Conservation (phyloP, 2,329 filamentous ascomycete genomes). For the Dactylonectria estremocensis region DNA sequence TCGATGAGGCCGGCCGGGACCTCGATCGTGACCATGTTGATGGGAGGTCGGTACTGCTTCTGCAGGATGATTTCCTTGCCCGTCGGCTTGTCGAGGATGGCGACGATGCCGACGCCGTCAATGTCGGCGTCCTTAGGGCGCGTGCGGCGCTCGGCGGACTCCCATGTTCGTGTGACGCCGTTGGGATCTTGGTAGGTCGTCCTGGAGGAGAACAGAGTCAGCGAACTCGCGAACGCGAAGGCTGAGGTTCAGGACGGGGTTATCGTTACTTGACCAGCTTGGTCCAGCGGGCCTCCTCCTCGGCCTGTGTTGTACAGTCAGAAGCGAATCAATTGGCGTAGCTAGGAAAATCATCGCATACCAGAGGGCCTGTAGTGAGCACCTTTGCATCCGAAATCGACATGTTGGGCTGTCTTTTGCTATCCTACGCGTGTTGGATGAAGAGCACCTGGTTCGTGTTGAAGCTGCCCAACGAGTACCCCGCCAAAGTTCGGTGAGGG, state of each 20-base stretch:
- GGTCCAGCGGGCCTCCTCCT: constrained; percentile 72
- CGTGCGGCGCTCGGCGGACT: constrained; percentile 80
- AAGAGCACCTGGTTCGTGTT: constrained; percentile 26
- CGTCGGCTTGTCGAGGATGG: constrained; percentile 71
- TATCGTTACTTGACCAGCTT: constrained; percentile 68
- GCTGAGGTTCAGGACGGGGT: background rate
- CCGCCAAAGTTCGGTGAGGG: constrained; percentile 40
- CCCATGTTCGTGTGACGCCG: constrained; percentile 75
- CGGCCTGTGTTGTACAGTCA: constrained; percentile 54
- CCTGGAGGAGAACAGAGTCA: constrained; percentile 52
- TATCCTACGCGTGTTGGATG: constrained; percentile 1
- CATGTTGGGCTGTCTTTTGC: constrained; percentile 51
- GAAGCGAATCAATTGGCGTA: background rate
- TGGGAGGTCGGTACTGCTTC: constrained; percentile 77
- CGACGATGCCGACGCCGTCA: constrained; percentile 82
- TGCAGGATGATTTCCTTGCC: constrained; percentile 74
- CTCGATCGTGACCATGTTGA: constrained; percentile 73
- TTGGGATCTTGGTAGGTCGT: constrained; percentile 76
- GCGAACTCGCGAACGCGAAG: constrained; percentile 2
- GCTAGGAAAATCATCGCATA: constrained; percentile 44
- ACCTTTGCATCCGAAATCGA: constrained; percentile 61
- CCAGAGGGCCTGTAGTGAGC: constrained; percentile 61
- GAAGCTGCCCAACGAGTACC: constrained; percentile 18
- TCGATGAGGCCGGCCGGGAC: constrained; percentile 77
- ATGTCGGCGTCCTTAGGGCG: constrained; percentile 74